phyloP scores from a whole-genome alignment of 208 protist species.

The Acanthamoeba triangularis region DNA sequence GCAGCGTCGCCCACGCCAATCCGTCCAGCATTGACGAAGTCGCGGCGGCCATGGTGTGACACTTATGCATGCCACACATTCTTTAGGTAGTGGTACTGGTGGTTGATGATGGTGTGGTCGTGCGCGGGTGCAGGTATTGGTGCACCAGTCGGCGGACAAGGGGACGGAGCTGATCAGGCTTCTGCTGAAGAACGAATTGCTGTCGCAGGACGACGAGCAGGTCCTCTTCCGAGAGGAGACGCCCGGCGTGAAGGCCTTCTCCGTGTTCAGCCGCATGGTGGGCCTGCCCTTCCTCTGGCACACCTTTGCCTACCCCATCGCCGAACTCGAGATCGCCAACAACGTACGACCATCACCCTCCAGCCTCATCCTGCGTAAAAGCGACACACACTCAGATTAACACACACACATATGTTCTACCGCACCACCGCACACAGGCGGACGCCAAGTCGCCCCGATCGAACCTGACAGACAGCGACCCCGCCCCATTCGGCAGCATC shows the following conservation, averaged over 20 bases:
- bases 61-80: background rate
- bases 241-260: background rate
- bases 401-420: too few relatives aligned
- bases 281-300: slow-evolving; percentile 59
- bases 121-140: background rate
- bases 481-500: background rate
- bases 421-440: too few relatives aligned
- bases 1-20: slow-evolving; percentile 11
- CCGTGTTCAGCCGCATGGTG: slow-evolving; percentile 8
- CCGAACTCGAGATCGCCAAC: slow-evolving; percentile 57
- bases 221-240: slow-evolving; percentile 50
- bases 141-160: slow-evolving; percentile 5
- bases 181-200: slow-evolving; percentile 3
- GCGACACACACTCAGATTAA: too few relatives aligned
- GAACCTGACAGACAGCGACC: background rate
- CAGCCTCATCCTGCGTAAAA: background rate
- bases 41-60: background rate
- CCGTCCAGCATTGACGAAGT: background rate
- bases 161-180: background rate
- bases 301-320: slow-evolving; percentile 24
- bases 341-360: background rate
- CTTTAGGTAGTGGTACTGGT: background rate
- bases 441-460: too few relatives aligned
- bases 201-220: slow-evolving; percentile 32
- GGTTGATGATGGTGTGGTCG: too few relatives aligned